These are phyloP conservation scores for Citrus reticulata DNA, from an alignment of 345 rosid genomes.

Conservation along the genomic window DNA sequence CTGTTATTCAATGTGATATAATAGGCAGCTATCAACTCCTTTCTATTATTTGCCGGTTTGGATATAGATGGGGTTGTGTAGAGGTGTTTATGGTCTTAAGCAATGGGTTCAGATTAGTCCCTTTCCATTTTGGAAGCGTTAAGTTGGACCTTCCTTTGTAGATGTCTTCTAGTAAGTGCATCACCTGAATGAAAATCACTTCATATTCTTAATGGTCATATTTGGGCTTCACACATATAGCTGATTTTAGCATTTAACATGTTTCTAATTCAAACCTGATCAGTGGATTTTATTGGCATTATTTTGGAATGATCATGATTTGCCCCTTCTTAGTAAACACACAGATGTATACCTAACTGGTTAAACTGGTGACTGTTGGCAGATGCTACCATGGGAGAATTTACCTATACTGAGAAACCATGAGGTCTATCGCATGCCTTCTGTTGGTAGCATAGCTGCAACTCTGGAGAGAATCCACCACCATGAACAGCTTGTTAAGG, in stretches of 20 bases:
- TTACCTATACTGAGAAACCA: conserved; percentile 75
- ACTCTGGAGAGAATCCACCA: conserved; percentile 47
- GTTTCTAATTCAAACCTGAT: not conserved
- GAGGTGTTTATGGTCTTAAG: not conserved
- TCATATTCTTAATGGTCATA: not conserved
- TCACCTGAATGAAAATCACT: not conserved
- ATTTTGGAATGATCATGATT: not conserved
- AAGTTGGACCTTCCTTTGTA: not conserved
- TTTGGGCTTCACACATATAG: not conserved
- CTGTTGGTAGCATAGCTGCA: conserved; percentile 65
- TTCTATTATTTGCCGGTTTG: not conserved
- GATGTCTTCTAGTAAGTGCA: not conserved
- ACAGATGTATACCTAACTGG: conserved; percentile 1
- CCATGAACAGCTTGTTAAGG: conserved; percentile 34
- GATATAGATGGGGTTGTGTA: not conserved
- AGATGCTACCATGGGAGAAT: conserved; percentile 99
- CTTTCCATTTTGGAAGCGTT: not conserved
- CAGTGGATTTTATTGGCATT: not conserved
- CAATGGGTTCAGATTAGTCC: not conserved
- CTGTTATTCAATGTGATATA: not conserved
- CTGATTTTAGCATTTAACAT: not conserved
- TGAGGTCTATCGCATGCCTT: conserved; percentile 96
- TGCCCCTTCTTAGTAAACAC: not conserved
- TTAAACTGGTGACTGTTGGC: conserved; percentile 16
- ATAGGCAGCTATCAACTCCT: not conserved